phyloP scores from a whole-genome alignment of 2,329 filamentous ascomycete genomes.

The Fusarium drepaniforme region DNA sequence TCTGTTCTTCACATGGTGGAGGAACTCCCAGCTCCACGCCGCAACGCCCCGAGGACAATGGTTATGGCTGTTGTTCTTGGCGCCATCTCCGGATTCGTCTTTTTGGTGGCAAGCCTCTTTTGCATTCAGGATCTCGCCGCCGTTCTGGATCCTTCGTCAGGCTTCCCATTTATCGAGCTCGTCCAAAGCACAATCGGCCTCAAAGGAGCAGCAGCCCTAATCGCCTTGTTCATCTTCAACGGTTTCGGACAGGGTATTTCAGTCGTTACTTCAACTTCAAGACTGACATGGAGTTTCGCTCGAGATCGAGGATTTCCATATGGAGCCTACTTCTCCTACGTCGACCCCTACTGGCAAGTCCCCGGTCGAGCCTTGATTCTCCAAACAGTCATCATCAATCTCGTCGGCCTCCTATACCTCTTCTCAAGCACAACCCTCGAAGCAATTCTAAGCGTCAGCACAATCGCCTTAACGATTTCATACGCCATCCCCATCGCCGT shows the following conservation, averaged over 20 bases:
- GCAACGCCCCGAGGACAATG: conserved; percentile 63
- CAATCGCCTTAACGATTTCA: conserved; percentile 67
- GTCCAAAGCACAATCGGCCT: conserved; percentile 51
- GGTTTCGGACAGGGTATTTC: conserved; percentile 65
- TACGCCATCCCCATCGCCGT: conserved; percentile 61
- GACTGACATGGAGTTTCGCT: conserved; percentile 66
- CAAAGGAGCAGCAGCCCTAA: conserved; percentile 56
- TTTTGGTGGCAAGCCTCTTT: conserved; percentile 63
- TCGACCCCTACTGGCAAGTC: conserved; percentile 62
- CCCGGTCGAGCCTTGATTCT: conserved; percentile 64
- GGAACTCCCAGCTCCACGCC: conserved; percentile 64
- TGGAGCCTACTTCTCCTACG: conserved; percentile 57
- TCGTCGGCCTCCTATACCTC: conserved; percentile 66
- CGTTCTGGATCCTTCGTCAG: conserved; percentile 53
- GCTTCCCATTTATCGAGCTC: conserved; percentile 63
- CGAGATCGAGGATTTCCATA: conserved; percentile 62
- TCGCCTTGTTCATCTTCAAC: conserved; percentile 67
- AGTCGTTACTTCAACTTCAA: conserved; percentile 63
- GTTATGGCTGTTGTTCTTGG: conserved; percentile 62
- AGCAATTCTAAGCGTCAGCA: conserved; percentile 67
- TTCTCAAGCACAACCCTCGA: conserved; percentile 65
- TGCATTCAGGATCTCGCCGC: conserved; percentile 60
- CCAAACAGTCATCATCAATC: conserved; percentile 56
- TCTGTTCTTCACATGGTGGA: conserved; percentile 70
- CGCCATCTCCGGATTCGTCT: conserved; percentile 60